Evolutionary conservation across 2,329 filamentous ascomycete species (phyloP).

Genomic region (Colletotrichum noveboracense): DNA sequence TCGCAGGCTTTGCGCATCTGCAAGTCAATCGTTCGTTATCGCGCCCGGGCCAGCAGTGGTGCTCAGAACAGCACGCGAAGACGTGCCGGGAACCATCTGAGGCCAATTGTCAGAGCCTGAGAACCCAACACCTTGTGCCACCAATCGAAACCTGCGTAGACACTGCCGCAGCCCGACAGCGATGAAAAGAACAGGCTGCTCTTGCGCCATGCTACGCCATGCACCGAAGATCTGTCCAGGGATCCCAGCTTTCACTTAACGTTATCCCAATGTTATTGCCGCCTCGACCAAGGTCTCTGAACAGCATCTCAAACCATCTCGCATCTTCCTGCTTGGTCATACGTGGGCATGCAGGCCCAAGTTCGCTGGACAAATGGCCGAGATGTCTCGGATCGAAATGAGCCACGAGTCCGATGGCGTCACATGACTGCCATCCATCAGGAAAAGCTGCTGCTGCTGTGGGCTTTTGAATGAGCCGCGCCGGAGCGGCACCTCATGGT

Average conservation of each 20-base stretch:
- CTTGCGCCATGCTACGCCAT: background rate
- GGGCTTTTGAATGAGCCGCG: background rate
- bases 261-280: background rate
- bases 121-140: background rate
- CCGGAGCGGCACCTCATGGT: background rate
- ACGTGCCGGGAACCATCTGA: background rate
- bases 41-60: background rate
- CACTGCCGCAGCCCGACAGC: background rate
- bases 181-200: background rate
- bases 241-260: background rate
- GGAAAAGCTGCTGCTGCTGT: background rate
- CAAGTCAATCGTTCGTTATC: background rate
- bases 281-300: background rate
- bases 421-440: background rate
- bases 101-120: background rate
- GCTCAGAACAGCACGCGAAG: background rate
- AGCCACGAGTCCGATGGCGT: background rate
- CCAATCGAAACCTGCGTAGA: background rate
- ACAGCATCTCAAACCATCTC: background rate
- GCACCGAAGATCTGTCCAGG: conserved; percentile 1
- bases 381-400: conserved; percentile 10
- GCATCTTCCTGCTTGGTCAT: background rate
- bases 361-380: background rate
- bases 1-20: conserved; percentile 2
- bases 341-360: background rate